Base-by-base conservation (phyloP, 768 basidiomycete genomes). In the Mycena amicta region DNA sequence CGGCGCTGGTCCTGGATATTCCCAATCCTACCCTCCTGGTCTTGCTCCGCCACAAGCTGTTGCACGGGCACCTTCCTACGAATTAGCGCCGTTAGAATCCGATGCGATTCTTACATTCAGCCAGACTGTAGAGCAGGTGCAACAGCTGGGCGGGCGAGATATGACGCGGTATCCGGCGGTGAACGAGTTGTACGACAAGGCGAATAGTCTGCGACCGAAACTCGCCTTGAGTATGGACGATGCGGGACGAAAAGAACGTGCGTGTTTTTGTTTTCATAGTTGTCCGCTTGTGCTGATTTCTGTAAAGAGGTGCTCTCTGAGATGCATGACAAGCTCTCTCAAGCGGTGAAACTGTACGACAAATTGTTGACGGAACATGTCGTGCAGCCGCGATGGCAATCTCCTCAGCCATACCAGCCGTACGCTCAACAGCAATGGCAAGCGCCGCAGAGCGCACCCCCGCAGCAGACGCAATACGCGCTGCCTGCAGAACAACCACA, bases 291-390 rank as follows among this genome's bases (percentile, higher is more conserved):
- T 27, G 30, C 18, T 29, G 28, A 39, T 31, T 23, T 4, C 0
- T 30, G 45, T 46, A 5, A 68, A 94, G 95, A 95, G 71, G 80
- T 95, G 69, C 77, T 99, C 31, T 79, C 86, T 5, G 95, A 98
- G 50, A 98, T 98, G 94, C 91, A 98, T 66, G 89, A 90, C 47
- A 96, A 98, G 72, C 73, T 99, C 11, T 91, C 93, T 0, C 86
- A 96, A 70, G 94, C 93, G 0, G 93, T 98, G 45, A 89, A 90
- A 68, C 75, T 97, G 3, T 98, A 98, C 69, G 95, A 98, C 64
- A 84, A 89, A 53, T 77, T 97, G 22, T 76, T 96, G 41, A 94
- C 94, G 25, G 83, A 92, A 62, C 92, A 95, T 68, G 79, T 95
- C 12, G 80, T 87, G 2, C 86, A 84, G 40, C 89, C 89, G 1